Evolutionary conservation across 1,284 basidiomycete species (phyloP).

Genomic region (Ceratobasidium sp.): DNA sequence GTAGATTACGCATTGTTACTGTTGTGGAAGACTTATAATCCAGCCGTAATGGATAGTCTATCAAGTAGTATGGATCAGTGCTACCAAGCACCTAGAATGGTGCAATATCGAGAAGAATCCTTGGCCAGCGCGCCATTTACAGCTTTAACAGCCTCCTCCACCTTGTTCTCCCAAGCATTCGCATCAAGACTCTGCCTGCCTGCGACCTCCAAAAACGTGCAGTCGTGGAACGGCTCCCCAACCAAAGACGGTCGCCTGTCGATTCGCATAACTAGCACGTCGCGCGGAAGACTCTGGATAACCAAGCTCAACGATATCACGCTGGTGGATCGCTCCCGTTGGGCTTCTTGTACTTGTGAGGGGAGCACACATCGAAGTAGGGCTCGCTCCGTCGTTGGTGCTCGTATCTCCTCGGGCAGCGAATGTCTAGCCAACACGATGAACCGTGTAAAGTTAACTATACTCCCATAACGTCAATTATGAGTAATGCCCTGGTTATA

Average conservation of each 20-base stretch:
- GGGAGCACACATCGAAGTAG: constrained; percentile 44
- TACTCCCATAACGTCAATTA: no score
- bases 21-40: constrained; percentile 2
- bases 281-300: constrained; percentile 8
- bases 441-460: constrained; percentile 49
- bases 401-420: constrained; percentile 2
- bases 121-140: constrained; percentile 10
- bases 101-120: constrained; percentile 14
- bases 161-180: constrained; percentile 11
- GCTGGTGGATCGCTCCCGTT: no score
- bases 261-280: constrained; percentile 30
- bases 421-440: constrained; percentile 42
- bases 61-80: background rate
- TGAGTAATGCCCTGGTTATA: no score
- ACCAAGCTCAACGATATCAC: background rate
- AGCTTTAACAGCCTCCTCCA: background rate
- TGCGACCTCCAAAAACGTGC: constrained; percentile 36
- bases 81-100: constrained; percentile 43
- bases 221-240: constrained; percentile 45
- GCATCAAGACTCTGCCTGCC: background rate
- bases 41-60: background rate
- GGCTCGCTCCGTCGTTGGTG: constrained; percentile 6
- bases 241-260: constrained; percentile 46
- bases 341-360: background rate
- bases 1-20: constrained; percentile 25